Conservation (phyloP, 2,329 filamentous ascomycete species). For the Didymella exigua region DNA sequence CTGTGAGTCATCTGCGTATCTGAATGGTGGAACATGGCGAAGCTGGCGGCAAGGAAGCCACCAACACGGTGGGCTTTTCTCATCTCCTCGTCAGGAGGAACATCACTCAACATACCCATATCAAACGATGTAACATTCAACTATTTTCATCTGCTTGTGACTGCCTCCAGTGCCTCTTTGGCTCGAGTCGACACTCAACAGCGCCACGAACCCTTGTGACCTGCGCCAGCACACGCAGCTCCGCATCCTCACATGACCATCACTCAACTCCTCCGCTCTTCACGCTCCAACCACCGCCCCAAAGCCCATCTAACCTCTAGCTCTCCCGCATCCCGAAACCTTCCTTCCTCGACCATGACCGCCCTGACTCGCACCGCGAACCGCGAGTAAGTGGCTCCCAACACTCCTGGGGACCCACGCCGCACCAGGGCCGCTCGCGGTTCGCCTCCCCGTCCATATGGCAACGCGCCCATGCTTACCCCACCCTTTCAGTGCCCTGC, state of each 20-base stretch:
- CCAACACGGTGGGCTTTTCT: neutral
- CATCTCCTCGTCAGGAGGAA: neutral
- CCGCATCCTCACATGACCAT: neutral
- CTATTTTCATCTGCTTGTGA: neutral
- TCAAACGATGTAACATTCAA: neutral
- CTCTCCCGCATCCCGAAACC: neutral
- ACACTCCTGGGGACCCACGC: too few species aligned
- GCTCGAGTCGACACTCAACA: neutral
- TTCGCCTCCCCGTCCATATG: conserved; percentile 2
- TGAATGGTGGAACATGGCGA: neutral
- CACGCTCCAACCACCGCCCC: neutral
- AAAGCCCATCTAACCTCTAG: neutral
- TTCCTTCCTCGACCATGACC: neutral
- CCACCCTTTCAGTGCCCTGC: conserved; percentile 10
- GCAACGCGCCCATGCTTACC: conserved; percentile 22
- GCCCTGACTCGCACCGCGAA: conserved; percentile 3
- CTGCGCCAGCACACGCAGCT: neutral
- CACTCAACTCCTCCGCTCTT: neutral
- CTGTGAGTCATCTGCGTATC: neutral
- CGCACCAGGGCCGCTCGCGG: neutral
- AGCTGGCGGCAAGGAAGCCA: conserved; percentile 9
- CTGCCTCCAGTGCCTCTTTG: neutral
- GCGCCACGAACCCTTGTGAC: neutral
- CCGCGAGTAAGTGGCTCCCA: neutral
- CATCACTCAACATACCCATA: conserved; percentile 10